Evolutionary conservation across 1,284 basidiomycete species (phyloP).

Genomic region (Tilletia setariae): DNA sequence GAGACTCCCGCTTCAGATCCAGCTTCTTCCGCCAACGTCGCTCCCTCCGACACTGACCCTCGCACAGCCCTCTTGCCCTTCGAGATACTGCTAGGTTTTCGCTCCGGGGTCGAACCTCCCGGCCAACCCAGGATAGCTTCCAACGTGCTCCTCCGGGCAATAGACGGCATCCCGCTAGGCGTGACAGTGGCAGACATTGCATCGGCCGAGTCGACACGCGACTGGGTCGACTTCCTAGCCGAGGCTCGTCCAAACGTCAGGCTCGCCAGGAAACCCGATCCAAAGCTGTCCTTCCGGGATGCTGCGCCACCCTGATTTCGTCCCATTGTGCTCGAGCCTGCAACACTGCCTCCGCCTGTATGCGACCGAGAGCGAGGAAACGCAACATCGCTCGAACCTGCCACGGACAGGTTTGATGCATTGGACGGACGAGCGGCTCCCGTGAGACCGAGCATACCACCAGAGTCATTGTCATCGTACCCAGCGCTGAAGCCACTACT

Average conservation of each 20-base stretch:
- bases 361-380: conserved; percentile 5
- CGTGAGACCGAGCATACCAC: neutral
- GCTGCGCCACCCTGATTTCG: neutral
- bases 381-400: neutral
- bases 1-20: neutral
- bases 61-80: conserved; percentile 4
- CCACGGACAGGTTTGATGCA: neutral
- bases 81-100: neutral
- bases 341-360: neutral
- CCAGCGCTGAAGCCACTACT: conserved; percentile 3
- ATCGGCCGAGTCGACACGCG: neutral
- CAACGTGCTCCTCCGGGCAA: conserved; percentile 1
- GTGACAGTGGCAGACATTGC: neutral
- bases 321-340: neutral
- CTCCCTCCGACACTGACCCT: conserved; percentile 8
- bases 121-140: conserved; percentile 11
- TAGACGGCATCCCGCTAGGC: neutral
- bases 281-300: conserved; percentile 9
- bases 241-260: conserved; percentile 8
- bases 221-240: conserved; percentile 4
- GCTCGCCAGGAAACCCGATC: conserved; percentile 10
- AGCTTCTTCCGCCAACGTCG: neutral
- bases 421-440: neutral
- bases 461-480: neutral
- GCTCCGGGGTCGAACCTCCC: neutral